Percentiles rank a stretch among this genome's conserved stretches.
These are phyloP conservation scores for Pseudogymnoascus sp. DNA, from an alignment of 2,329 filamentous ascomycete genomes.

Conservation along the genomic window DNA sequence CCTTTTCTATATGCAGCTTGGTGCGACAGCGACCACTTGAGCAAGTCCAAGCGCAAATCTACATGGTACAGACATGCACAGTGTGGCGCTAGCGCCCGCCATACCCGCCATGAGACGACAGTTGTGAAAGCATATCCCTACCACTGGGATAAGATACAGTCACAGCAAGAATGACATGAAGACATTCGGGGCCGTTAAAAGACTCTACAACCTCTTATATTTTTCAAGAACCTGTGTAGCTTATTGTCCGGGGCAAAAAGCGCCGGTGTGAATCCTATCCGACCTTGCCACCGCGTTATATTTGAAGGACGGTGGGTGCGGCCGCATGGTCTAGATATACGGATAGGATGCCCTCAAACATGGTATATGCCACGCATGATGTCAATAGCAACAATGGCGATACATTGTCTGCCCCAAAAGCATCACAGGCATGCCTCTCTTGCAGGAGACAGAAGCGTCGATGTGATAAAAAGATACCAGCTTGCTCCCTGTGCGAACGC, in stretches of 20 bases:
- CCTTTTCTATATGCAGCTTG: not conserved
- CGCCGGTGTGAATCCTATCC: not conserved
- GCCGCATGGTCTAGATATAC: not conserved
- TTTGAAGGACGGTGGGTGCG: not conserved
- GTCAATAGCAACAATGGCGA: slow-evolving; percentile 1
- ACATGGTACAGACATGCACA: not conserved
- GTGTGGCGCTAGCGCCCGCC: slow-evolving; percentile 2
- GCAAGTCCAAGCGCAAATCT: slow-evolving; percentile 4
- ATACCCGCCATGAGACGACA: slow-evolving; percentile 6
- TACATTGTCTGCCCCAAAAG: slow-evolving; percentile 20
- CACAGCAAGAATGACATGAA: not conserved
- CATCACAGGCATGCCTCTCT: slow-evolving; percentile 36
- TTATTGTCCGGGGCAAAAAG: not conserved
- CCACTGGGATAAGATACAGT: not conserved
- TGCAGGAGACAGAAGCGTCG: slow-evolving; percentile 44
- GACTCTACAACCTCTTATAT: not conserved
- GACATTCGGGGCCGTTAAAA: not conserved
- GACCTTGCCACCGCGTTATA: not conserved
- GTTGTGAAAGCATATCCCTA: not conserved
- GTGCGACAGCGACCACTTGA: not conserved
- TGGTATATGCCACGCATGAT: not conserved
- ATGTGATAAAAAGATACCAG: slow-evolving; percentile 44
- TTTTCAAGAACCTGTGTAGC: not conserved
- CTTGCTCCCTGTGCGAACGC: slow-evolving; percentile 40
- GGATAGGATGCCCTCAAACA: not conserved